These are phyloP conservation scores for Malassezia sp. DNA, from an alignment of 1,284 basidiomycete species.

Conservation along the genomic window DNA sequence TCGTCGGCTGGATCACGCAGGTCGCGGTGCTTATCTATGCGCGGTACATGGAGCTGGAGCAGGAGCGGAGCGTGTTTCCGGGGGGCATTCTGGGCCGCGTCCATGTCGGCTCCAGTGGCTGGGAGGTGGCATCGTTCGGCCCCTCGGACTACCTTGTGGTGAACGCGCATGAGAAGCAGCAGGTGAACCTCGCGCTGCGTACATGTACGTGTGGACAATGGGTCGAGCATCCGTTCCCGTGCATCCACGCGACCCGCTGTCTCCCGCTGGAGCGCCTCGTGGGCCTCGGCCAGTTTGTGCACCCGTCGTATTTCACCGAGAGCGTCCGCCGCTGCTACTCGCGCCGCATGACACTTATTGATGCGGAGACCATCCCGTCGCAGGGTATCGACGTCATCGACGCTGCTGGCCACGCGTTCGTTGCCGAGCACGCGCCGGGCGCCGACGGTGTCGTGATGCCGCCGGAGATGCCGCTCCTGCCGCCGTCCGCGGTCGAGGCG, in stretches of 20 bases:
- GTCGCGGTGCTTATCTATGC: slow-evolving; percentile 16
- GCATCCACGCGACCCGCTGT: slow-evolving; percentile 14
- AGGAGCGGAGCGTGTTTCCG: slow-evolving; percentile 14
- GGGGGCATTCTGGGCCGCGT: slow-evolving; percentile 9
- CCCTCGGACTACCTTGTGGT: slow-evolving; percentile 16
- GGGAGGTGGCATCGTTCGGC: slow-evolving; percentile 16
- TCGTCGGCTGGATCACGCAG: slow-evolving; percentile 16
- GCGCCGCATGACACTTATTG: slow-evolving; percentile 14
- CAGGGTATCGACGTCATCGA: not conserved
- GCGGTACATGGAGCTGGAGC: slow-evolving; percentile 13
- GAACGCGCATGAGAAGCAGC: slow-evolving; percentile 16
- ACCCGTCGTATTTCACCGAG: slow-evolving; percentile 16
- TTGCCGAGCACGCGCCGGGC: not conserved
- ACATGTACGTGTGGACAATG: slow-evolving; percentile 15
- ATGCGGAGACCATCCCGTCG: not conserved
- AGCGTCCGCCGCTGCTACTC: slow-evolving; percentile 15
- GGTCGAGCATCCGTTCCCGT: slow-evolving; percentile 14
- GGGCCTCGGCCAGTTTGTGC: slow-evolving; percentile 13
- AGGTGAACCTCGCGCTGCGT: slow-evolving; percentile 14
- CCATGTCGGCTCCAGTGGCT: slow-evolving; percentile 3
- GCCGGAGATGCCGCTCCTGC: slow-evolving; percentile 13
- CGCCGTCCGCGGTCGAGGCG: slow-evolving; percentile 1
- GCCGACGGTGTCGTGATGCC: slow-evolving; percentile 6
- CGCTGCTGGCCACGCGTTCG: not conserved
- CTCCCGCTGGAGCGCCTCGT: slow-evolving; percentile 15